Evolutionary conservation across 176 grass and related monocot genomes (phyloP).

Genomic region (Raddia guianensis): DNA sequence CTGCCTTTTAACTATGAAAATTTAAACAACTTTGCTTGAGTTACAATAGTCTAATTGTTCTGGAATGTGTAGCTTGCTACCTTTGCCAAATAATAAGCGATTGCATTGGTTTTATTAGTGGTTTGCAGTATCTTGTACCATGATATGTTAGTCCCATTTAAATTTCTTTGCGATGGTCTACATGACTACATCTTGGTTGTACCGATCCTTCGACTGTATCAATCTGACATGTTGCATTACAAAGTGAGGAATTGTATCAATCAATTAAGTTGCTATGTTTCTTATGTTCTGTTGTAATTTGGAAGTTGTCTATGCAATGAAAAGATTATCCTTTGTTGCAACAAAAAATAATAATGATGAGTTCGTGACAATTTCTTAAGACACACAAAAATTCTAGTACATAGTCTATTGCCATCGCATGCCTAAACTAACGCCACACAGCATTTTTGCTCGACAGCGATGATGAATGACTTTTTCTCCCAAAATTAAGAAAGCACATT

Average conservation of each 20-base stretch:
- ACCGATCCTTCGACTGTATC: neutral
- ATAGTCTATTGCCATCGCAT: no score
- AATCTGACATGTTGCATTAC: no score
- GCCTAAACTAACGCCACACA: no score
- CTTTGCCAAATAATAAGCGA: neutral
- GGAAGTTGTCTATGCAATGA: no score
- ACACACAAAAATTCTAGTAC: no score
- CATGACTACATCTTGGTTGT: neutral
- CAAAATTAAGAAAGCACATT: neutral
- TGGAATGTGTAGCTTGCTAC: slow-evolving; percentile 17
- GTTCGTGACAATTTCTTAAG: no score
- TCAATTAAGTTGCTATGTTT: no score
- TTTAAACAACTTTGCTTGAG: slow-evolving; percentile 7
- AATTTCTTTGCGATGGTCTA: neutral
- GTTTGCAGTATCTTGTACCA: neutral
- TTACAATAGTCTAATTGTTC: slow-evolving; percentile 5
- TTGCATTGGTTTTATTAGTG: neutral
- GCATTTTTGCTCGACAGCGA: neutral
- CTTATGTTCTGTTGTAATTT: no score
- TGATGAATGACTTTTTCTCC: neutral
- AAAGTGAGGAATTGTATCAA: no score
- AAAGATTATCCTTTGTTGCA: no score
- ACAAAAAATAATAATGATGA: no score
- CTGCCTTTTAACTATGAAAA: neutral
- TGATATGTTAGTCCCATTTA: neutral